A percentile compares a stretch with the other conserved stretches of the same genome.
These are phyloP conservation scores for Sporobolomyces pararoseus DNA, from an alignment of 768 basidiomycete genomes.

Conservation along the genomic window DNA sequence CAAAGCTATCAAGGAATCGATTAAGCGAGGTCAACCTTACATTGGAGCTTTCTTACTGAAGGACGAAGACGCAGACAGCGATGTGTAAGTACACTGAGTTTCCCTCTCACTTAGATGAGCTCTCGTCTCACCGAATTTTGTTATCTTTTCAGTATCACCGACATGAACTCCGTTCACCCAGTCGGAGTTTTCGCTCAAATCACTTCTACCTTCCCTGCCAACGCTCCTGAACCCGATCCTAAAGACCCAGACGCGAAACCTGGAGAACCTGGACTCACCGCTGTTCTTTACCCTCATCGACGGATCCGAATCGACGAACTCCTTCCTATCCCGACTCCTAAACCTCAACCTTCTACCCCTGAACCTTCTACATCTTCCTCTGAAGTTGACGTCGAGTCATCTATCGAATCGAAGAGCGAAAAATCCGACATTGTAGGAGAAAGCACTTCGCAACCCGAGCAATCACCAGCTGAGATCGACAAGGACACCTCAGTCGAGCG, in stretches of 20 bases:
- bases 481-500: constrained; percentile 44
- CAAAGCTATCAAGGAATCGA: constrained; percentile 89
- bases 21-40: constrained; percentile 93
- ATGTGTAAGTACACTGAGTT: constrained; percentile 54
- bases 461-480: constrained; percentile 53
- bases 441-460: constrained; percentile 49
- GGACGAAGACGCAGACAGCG: constrained; percentile 86
- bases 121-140: neutral
- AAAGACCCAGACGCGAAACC: constrained; percentile 52
- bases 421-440: neutral
- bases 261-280: constrained; percentile 77
- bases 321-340: constrained; percentile 54
- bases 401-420: neutral
- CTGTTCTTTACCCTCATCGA: constrained; percentile 88
- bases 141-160: constrained; percentile 58
- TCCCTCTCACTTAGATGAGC: neutral
- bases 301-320: constrained; percentile 83
- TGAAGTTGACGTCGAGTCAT: constrained; percentile 13
- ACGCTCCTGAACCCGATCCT: constrained; percentile 29
- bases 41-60: constrained; percentile 94
- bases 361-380: constrained; percentile 11
- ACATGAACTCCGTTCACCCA: constrained; percentile 77
- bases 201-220: constrained; percentile 78
- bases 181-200: constrained; percentile 98
- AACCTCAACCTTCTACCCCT: neutral